A percentile compares a stretch with the other conserved stretches of the same genome.
Conservation (phyloP, 768 basidiomycete species). For the Russula sp. region DNA sequence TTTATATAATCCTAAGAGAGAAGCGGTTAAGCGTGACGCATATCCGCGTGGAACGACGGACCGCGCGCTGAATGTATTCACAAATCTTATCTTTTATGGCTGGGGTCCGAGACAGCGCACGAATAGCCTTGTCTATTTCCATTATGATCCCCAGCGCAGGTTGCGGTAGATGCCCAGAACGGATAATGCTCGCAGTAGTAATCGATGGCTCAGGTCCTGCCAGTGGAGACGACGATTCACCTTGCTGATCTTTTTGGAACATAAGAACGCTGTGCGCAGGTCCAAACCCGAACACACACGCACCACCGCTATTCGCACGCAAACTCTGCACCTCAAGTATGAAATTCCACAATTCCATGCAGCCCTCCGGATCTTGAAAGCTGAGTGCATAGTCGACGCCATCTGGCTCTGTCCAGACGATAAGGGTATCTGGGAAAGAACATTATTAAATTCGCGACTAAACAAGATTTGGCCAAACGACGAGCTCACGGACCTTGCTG, state of each 20-base stretch:
- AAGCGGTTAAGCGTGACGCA: constrained; percentile 1
- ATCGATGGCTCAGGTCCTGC: constrained; percentile 51
- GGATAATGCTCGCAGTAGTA: constrained; percentile 60
- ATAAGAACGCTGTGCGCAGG: constrained; percentile 15
- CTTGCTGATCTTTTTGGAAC: constrained; percentile 39
- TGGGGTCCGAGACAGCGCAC: constrained; percentile 65
- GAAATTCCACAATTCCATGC: constrained; percentile 96
- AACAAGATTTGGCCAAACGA: constrained; percentile 8
- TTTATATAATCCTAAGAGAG: constrained; percentile 75
- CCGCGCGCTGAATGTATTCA: constrained; percentile 82
- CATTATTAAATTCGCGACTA: background rate
- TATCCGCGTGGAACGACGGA: constrained; percentile 36
- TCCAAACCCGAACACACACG: constrained; percentile 28
- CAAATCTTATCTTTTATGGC: constrained; percentile 77
- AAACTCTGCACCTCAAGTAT: constrained; percentile 80
- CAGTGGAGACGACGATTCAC: constrained; percentile 54
- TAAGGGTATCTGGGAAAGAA: constrained; percentile 72
- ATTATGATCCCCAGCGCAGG: constrained; percentile 72
- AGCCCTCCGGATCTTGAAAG: constrained; percentile 95
- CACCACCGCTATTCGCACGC: constrained; percentile 65
- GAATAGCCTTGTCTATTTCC: constrained; percentile 76
- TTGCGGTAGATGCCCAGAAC: constrained; percentile 65
- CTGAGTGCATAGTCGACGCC: constrained; percentile 94
- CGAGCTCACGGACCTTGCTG: constrained; percentile 61
- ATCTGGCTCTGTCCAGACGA: constrained; percentile 97